Percentiles rank a stretch among this genome's conserved stretches.
Conservation (phyloP, 768 basidiomycete species). For the Hirschioporus abietinus region DNA sequence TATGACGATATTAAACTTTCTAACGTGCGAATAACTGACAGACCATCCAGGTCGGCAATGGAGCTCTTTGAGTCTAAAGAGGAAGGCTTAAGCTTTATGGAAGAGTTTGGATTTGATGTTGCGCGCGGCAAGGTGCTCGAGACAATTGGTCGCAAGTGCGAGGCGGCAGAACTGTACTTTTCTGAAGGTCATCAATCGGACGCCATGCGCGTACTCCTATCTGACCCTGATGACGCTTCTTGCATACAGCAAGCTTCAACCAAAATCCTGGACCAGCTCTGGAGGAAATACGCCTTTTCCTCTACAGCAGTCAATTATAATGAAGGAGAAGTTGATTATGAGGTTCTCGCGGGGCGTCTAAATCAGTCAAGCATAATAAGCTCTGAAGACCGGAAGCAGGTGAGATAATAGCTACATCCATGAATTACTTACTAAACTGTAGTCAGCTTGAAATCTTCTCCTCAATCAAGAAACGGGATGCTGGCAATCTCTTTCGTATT, state of each 20-base stretch:
- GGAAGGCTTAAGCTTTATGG: slow-evolving; percentile 51
- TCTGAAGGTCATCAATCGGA: slow-evolving; percentile 40
- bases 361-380: slow-evolving; percentile 9
- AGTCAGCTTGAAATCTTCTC: slow-evolving; percentile 14
- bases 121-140: slow-evolving; percentile 42
- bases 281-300: slow-evolving; percentile 41
- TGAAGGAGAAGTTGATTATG: slow-evolving; percentile 13
- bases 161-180: slow-evolving; percentile 50
- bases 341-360: slow-evolving; percentile 21
- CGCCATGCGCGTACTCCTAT: slow-evolving; percentile 42
- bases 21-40: slow-evolving; percentile 3
- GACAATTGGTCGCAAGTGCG: slow-evolving; percentile 33
- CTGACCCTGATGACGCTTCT: slow-evolving; percentile 21
- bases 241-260: slow-evolving; percentile 31
- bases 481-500: slow-evolving; percentile 20
- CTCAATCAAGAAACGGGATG: slow-evolving; percentile 9
- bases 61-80: slow-evolving; percentile 46
- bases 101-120: slow-evolving; percentile 46
- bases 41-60: slow-evolving; percentile 35
- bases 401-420: background rate
- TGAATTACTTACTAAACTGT: slow-evolving; percentile 10
- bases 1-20: slow-evolving; percentile 19
- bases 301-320: slow-evolving; percentile 12
- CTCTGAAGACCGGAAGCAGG: slow-evolving; percentile 7
- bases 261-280: slow-evolving; percentile 39